A percentile compares a stretch with the other conserved stretches of the same genome.
phyloP scores from a whole-genome alignment of 2,329 filamentous ascomycete genomes.

The Apiospora marii region DNA sequence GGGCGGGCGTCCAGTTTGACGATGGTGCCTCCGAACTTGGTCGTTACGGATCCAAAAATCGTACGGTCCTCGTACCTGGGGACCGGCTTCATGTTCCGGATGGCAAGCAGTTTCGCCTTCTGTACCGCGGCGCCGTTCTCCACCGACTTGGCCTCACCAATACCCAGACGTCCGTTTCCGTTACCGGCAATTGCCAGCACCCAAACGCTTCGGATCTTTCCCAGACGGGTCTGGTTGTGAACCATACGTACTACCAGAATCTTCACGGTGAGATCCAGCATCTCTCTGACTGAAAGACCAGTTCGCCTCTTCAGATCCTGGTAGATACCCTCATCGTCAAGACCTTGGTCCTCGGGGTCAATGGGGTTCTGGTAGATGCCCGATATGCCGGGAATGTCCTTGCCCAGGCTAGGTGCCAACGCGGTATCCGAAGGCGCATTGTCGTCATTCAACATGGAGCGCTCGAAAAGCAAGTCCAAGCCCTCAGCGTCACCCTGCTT shows the following conservation, averaged over 20 bases:
- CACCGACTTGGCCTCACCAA: conserved; percentile 89
- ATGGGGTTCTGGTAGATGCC: conserved; percentile 57
- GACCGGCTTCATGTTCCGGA: conserved; percentile 93
- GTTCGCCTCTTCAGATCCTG: conserved; percentile 62
- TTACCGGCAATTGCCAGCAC: conserved; percentile 86
- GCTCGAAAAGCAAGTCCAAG: conserved; percentile 44
- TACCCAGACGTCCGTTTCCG: conserved; percentile 81
- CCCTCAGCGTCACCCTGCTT: neutral
- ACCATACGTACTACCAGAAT: conserved; percentile 77
- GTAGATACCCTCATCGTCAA: conserved; percentile 60
- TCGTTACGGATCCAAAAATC: conserved; percentile 83
- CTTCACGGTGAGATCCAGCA: conserved; percentile 70
- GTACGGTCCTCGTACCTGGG: conserved; percentile 90
- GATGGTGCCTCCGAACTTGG: conserved; percentile 87
- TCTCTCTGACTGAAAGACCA: conserved; percentile 60
- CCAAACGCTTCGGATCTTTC: conserved; percentile 84
- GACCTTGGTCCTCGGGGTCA: conserved; percentile 58
- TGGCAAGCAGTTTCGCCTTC: conserved; percentile 82
- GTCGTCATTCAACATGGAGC: conserved; percentile 45
- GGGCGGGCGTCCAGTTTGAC: conserved; percentile 83
- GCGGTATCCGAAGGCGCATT: conserved; percentile 50
- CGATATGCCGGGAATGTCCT: conserved; percentile 60
- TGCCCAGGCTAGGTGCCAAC: conserved; percentile 57
- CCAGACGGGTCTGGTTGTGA: conserved; percentile 92
- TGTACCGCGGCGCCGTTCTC: conserved; percentile 72